Base-by-base conservation (phyloP, 2,329 filamentous ascomycete species). In the Apiospora sp. region DNA sequence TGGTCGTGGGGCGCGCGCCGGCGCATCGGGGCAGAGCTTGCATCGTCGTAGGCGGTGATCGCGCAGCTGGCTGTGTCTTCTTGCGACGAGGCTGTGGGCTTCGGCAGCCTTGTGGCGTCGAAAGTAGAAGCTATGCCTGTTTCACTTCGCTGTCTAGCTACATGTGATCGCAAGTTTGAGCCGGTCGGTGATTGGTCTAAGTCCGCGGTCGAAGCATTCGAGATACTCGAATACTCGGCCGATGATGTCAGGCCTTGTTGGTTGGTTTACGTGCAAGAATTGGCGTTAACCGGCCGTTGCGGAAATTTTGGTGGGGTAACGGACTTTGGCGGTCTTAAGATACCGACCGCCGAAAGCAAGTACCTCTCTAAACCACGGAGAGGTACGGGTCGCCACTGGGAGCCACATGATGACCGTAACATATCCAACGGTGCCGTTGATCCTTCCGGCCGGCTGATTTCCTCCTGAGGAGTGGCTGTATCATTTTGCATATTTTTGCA, bases 1-100 rank as follows among this genome's bases (percentile, higher is more conserved):
- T 27, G 1, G 44, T 30, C 24, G 41, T n/a, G 41, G 54, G 22
- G 34, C 43, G 71, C 43, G 68, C 49, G 27, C 49, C 68, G 30
- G 58, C 49, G 34, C 44, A 41, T 69, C 68, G 67, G 12, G 71
- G 58, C 22, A 72, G 27, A 34, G 51, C 43, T 27, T 61, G 54
- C 71, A 72, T 72, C 27, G 71, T 43, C 30, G 7, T 6, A 7
- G 1, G 19, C 2, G 46, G n/a, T n/a, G 58, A 64, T 41, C 19
- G 58, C 30, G 19, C 27, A 30, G 27, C 27, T 30, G 27, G 27
- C 22, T 41, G 22, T 64, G 58, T n/a, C 34, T 41, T 37, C 19
- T n/a, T 6, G n/a, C 58, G 34, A n/a, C 22, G n/a, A 64, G 58
- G 58, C 58, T 64, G 34, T 13, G 51, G 8, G 3, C 13, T 41